phyloP scores from a whole-genome alignment of 2,329 filamentous ascomycete genomes.

The Pestalotiopsis sp. region DNA sequence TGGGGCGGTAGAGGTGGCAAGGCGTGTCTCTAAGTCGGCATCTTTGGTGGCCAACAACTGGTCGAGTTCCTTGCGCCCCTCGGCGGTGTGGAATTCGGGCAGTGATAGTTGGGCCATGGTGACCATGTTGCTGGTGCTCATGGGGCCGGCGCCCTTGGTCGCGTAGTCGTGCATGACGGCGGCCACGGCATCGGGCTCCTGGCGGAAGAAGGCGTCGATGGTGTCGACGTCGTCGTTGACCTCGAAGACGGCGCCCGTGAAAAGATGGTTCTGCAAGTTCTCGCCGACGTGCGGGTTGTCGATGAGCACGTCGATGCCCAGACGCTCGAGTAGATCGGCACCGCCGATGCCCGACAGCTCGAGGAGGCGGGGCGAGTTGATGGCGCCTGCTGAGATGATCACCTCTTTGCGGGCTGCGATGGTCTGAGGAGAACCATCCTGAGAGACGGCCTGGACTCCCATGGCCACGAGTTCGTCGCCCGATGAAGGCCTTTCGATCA shows the following conservation, averaged over 20 bases:
- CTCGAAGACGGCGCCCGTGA: slow-evolving; percentile 25
- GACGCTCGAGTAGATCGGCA: slow-evolving; percentile 32
- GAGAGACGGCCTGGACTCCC: background rate
- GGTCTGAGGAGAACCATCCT: slow-evolving; percentile 18
- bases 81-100: slow-evolving; percentile 18
- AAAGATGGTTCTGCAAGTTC: slow-evolving; percentile 38
- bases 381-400: slow-evolving; percentile 43
- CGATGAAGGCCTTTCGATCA: slow-evolving; percentile 10
- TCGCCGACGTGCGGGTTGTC: slow-evolving; percentile 42
- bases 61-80: slow-evolving; percentile 34
- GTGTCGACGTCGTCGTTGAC: slow-evolving; percentile 22
- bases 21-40: background rate
- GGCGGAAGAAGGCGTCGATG: slow-evolving; percentile 22
- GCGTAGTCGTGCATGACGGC: slow-evolving; percentile 24
- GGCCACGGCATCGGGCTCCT: slow-evolving; percentile 20
- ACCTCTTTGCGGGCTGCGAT: slow-evolving; percentile 39
- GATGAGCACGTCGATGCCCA: slow-evolving; percentile 33
- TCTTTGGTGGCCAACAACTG: background rate
- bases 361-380: slow-evolving; percentile 45
- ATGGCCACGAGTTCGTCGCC: background rate
- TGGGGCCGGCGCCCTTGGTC: slow-evolving; percentile 21
- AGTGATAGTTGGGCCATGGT: slow-evolving; percentile 25
- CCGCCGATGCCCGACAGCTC: slow-evolving; percentile 45
- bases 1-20: background rate
- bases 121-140: slow-evolving; percentile 21